Percentiles rank a stretch among this genome's conserved stretches.
phyloP scores from a whole-genome alignment of 768 basidiomycete species.

The Holtermanniella nyarrowii region DNA sequence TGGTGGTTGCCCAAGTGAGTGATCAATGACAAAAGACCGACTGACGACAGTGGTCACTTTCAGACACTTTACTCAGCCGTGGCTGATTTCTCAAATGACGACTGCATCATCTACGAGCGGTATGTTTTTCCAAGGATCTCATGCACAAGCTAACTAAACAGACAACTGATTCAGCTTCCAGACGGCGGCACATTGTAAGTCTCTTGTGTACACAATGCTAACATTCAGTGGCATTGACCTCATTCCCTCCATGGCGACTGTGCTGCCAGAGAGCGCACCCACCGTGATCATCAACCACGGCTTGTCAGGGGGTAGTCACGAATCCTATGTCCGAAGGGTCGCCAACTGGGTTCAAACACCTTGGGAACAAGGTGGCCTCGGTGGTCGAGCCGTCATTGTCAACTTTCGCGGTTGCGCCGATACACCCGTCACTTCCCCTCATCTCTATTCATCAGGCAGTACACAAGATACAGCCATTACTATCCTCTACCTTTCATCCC shows the following conservation, averaged over 20 bases:
- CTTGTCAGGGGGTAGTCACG: slow-evolving; percentile 54
- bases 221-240: slow-evolving; percentile 28
- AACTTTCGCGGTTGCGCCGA: slow-evolving; percentile 88
- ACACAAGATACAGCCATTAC: slow-evolving; percentile 78
- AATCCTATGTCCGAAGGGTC: slow-evolving; percentile 72
- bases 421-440: slow-evolving; percentile 64
- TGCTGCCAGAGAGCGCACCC: slow-evolving; percentile 43
- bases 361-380: slow-evolving; percentile 64
- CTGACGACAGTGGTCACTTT: slow-evolving; percentile 24
- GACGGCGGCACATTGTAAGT: slow-evolving; percentile 41
- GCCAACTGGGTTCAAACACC: slow-evolving; percentile 59
- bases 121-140: slow-evolving; percentile 9
- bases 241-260: slow-evolving; percentile 11
- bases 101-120: slow-evolving; percentile 33
- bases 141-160: slow-evolving; percentile 12
- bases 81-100: slow-evolving; percentile 31
- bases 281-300: slow-evolving; percentile 46
- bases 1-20: slow-evolving; percentile 36
- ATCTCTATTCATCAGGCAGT: slow-evolving; percentile 58
- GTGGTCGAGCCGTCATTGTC: slow-evolving; percentile 77
- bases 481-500: slow-evolving; percentile 57
- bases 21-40: neutral
- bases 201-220: neutral
- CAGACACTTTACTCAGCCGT: slow-evolving; percentile 37
- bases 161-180: slow-evolving; percentile 36